These are phyloP conservation scores for Xanthoconium purpureum DNA, from an alignment of 768 basidiomycete species.

Conservation along the genomic window DNA sequence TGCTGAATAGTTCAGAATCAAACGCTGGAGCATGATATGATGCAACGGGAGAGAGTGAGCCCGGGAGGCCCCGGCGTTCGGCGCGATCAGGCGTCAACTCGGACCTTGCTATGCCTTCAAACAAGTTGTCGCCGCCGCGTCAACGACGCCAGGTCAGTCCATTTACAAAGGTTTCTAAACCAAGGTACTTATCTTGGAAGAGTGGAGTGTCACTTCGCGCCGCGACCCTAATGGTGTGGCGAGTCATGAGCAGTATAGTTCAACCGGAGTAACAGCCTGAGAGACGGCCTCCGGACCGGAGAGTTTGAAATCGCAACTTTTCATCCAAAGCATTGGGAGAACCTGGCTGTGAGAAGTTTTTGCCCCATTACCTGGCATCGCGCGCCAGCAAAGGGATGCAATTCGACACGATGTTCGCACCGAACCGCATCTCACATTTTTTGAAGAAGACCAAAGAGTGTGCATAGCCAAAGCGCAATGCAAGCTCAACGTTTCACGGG, in stretches of 20 bases:
- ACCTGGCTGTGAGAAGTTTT: no score
- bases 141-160: no score
- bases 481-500: no score
- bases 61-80: neutral
- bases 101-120: neutral
- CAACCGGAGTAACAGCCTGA: no score
- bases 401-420: no score
- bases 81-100: neutral
- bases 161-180: neutral
- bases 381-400: no score
- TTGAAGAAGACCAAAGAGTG: no score
- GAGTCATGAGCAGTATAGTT: neutral
- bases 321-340: no score
- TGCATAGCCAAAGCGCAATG: no score
- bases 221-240: neutral
- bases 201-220: neutral
- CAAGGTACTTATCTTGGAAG: neutral
- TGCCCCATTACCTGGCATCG: no score
- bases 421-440: no score
- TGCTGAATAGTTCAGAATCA: neutral
- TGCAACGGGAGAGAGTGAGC: neutral
- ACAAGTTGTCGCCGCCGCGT: neutral
- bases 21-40: neutral
- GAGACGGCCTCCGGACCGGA: neutral
- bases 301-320: no score